Percentiles rank a stretch among this genome's conserved stretches.
These are phyloP conservation scores for Yamadazyma dushanensis DNA, from an alignment of 1,139 yeast species.

Conservation along the genomic window DNA sequence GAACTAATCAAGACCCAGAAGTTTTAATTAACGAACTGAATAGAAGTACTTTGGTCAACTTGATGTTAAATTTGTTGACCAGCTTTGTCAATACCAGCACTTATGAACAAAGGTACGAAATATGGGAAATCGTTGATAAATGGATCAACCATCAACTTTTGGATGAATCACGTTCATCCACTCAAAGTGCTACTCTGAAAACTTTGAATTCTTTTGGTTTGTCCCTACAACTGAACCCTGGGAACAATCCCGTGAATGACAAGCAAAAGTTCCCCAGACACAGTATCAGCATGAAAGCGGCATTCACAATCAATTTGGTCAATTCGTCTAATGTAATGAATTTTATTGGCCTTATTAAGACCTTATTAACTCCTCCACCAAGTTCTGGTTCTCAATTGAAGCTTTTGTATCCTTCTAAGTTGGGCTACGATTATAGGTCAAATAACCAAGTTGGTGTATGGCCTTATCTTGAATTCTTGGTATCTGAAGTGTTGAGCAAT, in stretches of 20 bases:
- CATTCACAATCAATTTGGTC: conserved; percentile 32
- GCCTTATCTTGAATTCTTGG: conserved; percentile 76
- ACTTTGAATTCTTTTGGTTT: not conserved
- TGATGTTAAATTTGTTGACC: conserved; percentile 45
- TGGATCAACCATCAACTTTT: conserved; percentile 59
- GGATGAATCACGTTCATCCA: conserved; percentile 11
- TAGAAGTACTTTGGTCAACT: conserved; percentile 35
- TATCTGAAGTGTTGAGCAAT: conserved; percentile 63
- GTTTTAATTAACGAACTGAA: conserved; percentile 34
- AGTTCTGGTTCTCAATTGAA: conserved; percentile 30
- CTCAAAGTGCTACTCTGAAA: conserved; percentile 6
- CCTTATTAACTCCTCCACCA: conserved; percentile 27
- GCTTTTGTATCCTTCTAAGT: conserved; percentile 60
- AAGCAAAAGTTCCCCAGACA: conserved; percentile 24
- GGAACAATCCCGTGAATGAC: conserved; percentile 3
- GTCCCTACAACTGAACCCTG: too few relatives aligned
- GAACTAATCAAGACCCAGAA: conserved; percentile 25
- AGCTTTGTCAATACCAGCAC: conserved; percentile 45
- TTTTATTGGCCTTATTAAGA: conserved; percentile 53
- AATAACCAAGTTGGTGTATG: conserved; percentile 61
- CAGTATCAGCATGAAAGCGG: conserved; percentile 31
- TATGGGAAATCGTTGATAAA: conserved; percentile 75
- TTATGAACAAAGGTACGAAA: conserved; percentile 37
- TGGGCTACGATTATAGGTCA: conserved; percentile 61
- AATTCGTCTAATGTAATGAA: conserved; percentile 61